A percentile compares a stretch with the other conserved stretches of the same genome.
phyloP scores from a whole-genome alignment of 495 filamentous ascomycete genomes.

The Trichoderma reesei region DNA sequence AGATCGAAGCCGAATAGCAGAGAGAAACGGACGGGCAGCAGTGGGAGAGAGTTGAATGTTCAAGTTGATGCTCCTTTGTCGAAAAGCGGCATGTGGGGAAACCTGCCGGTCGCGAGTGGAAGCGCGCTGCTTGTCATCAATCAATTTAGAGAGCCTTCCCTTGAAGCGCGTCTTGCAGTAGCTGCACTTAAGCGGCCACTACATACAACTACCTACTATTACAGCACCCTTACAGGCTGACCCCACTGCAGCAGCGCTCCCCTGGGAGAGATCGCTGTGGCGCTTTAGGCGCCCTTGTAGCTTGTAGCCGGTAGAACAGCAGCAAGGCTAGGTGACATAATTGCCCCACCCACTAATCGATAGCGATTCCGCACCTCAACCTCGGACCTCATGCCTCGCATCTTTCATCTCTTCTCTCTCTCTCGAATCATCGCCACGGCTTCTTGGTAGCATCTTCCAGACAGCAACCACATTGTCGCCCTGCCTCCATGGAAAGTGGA shows the following conservation, averaged over 20 bases:
- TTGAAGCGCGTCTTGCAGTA: constrained; percentile 6
- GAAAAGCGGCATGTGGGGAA: constrained; percentile 2
- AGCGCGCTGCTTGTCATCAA: constrained; percentile 3
- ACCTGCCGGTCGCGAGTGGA: neutral
- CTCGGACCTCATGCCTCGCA: neutral
- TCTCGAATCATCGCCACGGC: neutral
- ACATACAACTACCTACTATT: no score
- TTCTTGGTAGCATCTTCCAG: neutral
- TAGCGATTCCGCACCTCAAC: neutral
- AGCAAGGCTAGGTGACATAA: neutral
- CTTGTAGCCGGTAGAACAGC: no score
- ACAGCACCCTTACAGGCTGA: neutral
- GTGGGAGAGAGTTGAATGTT: neutral
- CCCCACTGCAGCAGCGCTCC: neutral
- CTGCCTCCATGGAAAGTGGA: constrained; percentile 16
- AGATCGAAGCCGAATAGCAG: neutral
- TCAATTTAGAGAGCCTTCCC: neutral
- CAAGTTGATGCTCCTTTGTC: neutral
- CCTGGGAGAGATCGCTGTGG: no score
- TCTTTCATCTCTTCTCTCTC: no score
- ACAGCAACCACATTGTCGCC: neutral
- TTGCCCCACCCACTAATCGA: neutral
- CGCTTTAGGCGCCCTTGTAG: no score
- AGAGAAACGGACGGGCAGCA: neutral
- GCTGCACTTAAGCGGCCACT: neutral